Base-by-base conservation (phyloP, 441 rosid species). In the Flueggea neowawraea region DNA sequence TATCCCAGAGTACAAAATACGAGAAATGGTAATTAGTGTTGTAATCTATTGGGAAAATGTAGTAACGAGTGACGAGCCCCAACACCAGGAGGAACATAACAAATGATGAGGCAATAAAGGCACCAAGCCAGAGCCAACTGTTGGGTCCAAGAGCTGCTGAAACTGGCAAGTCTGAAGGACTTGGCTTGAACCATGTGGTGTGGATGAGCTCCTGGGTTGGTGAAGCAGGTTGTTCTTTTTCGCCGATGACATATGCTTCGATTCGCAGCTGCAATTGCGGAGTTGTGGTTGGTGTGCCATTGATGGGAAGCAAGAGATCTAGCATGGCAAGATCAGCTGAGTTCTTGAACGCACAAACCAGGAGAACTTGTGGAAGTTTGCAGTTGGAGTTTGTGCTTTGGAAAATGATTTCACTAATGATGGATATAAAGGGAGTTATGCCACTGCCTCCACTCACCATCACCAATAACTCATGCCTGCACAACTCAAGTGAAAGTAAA, bases 401-500 rank as follows among this genome's bases (percentile, higher is more conserved):
- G 62, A 68, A 78, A 53, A 89, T 78, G 44, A 83, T 57, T 67
- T 89, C 89, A 45, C 95, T 83, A 59, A 89, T 80, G 60, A 92
- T 57, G 54, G 96, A 92, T 62, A 89, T 78, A 64, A 89, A 89
- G 1, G 98, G 95, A 45, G 94, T 80, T 13, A 92, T 83, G 13
- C 96, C 98, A 67, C 96, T 92, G 52, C 96, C 96, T 56, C 98
- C 98, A 41, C 95, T 76, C 63, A 92, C 86, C 94, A 92, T 73
- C 64, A 89, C 91, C 32, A 92, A 70, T 55, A 70, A 70, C 33
- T 83, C 91, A 54, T 89, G 89, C 83, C 96, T 74, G 67, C 10
- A 16, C 14, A 0, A 61, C 28, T 22, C 28, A 22, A 22, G 28
- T 22, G 28, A 22, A 22, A 22, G 28, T 22, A 22, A 22, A 22